Conservation (phyloP, 257 asterid species). For the Solanum phureja region DNA sequence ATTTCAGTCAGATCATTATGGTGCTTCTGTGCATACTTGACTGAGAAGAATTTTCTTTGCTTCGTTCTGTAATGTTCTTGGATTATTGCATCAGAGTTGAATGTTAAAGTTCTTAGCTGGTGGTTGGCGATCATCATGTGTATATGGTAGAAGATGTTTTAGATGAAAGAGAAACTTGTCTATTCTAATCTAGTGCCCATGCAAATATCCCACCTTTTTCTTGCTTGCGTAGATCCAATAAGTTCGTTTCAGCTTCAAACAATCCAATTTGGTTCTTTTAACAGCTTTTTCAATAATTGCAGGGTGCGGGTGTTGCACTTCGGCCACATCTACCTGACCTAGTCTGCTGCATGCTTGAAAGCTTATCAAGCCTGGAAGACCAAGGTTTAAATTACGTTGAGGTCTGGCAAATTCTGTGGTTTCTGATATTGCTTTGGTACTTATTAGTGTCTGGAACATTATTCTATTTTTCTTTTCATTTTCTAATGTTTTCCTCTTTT, state of each 20-base stretch:
- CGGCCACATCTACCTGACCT: conserved; percentile 88
- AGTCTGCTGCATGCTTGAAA: conserved; percentile 97
- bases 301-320: conserved; percentile 93
- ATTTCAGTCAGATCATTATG: neutral
- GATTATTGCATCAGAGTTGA: neutral
- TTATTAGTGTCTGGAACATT: neutral
- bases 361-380: conserved; percentile 97
- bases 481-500: neutral
- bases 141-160: neutral
- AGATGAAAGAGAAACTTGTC: neutral
- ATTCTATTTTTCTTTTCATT: neutral
- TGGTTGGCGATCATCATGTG: neutral
- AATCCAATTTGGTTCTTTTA: neutral
- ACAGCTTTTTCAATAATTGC: conserved; percentile 6
- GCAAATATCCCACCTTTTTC: neutral
- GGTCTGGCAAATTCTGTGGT: conserved; percentile 33
- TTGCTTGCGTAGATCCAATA: neutral
- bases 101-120: neutral
- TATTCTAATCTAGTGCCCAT: neutral
- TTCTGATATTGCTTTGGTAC: neutral
- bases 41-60: neutral
- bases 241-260: neutral
- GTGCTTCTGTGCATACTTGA: neutral
- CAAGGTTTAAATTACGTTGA: conserved; percentile 95
- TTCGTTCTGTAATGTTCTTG: neutral